Evolutionary conservation across 2,329 filamentous ascomycete genomes (phyloP), one percentile per base, ranked within the genome.

Genomic region (Verticillium isaacii): DNA sequence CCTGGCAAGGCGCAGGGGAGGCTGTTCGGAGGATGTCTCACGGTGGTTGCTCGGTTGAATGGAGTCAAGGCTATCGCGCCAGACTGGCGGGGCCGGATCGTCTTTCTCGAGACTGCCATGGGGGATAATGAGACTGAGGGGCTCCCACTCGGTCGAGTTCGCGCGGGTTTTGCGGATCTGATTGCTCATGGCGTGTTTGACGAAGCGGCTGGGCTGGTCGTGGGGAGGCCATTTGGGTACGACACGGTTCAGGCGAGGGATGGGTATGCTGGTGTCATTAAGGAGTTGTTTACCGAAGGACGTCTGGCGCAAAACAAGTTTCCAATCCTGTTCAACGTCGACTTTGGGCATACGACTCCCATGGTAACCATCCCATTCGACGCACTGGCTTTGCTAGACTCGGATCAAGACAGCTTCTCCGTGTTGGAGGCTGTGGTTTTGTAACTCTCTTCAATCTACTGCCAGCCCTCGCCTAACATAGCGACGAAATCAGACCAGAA

Each of bases 291-390:
- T 14, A 36, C 34, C 34, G 34, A 36, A 36, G 34, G 34, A 36
- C 34, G 34, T 11, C 14, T 36, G 2, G 34, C 34, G 9, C 3
- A 14, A 7, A 36, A 67, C 2, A 67, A 65, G 56, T 78, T 79
- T 59, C 78, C 78, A 0, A 77, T 80, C 11, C 36, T 80, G 59
- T 75, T 76, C 9, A 72, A 73, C 29, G 74, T 80, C 0, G 78
- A 80, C 54, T 68, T 80, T 55, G 78, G 78, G 0, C 77, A 80
- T 64, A 78, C 77, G 0, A 69, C 68, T 9, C 77, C 78, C 0
- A 71, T 79, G 66, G 68, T 80, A 5, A 80, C 78, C 0, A 61
- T 80, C 32, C 77, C 76, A 0, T 73, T 68, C 52, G 77, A 77
- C 66, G 70, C 72, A 1, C 50, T 78, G 63, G 76, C 70, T 17